A percentile compares a stretch with the other conserved stretches of the same genome.
These are phyloP conservation scores for Psilocybe tampanensis DNA, from an alignment of 768 basidiomycete genomes.

Conservation along the genomic window DNA sequence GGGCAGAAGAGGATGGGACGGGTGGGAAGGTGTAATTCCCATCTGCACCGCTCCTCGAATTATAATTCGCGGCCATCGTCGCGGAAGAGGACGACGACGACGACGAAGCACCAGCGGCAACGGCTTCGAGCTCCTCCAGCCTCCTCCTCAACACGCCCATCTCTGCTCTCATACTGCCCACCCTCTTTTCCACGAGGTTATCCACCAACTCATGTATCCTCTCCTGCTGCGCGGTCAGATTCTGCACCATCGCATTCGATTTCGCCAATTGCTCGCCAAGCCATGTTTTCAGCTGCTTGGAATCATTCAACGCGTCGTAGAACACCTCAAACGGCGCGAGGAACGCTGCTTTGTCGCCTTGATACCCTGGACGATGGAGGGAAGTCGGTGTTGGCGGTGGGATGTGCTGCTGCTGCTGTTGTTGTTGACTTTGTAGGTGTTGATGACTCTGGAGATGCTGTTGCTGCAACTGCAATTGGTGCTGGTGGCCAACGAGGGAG, in stretches of 20 bases:
- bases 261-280: slow-evolving; percentile 72
- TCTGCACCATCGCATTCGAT: slow-evolving; percentile 56
- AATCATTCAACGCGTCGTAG: slow-evolving; percentile 83
- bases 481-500: slow-evolving; percentile 40
- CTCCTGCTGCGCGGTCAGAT: slow-evolving; percentile 62
- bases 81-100: slow-evolving; percentile 42
- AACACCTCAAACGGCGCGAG: slow-evolving; percentile 82
- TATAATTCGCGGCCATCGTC: slow-evolving; percentile 36
- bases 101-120: slow-evolving; percentile 15
- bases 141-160: slow-evolving; percentile 58
- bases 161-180: slow-evolving; percentile 63
- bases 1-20: no score
- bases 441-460: no score
- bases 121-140: slow-evolving; percentile 70
- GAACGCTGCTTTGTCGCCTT: slow-evolving; percentile 74
- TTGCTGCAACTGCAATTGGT: no score
- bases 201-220: slow-evolving; percentile 62
- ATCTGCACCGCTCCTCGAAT: no score
- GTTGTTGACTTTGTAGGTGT: no score
- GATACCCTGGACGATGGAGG: slow-evolving; percentile 60
- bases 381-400: slow-evolving; percentile 67
- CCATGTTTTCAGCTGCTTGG: slow-evolving; percentile 78
- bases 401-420: no score
- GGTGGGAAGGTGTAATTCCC: no score
- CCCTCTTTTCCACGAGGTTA: slow-evolving; percentile 60